Conservation (phyloP, 306 rosid genomes). For the Fagus sylvatica region DNA sequence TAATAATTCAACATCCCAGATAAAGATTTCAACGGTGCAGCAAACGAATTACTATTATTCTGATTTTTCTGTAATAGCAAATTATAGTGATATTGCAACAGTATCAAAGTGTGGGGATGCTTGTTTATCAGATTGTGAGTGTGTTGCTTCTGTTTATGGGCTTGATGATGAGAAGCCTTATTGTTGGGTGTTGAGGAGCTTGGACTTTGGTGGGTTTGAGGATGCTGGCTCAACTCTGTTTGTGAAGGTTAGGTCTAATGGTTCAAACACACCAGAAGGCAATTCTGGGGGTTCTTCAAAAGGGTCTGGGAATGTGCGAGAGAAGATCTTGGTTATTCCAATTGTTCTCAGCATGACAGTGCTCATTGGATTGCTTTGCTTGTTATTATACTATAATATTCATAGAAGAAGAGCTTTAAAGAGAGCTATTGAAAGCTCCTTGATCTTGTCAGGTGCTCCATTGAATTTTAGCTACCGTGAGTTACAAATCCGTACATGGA, state of each 20-base stretch:
- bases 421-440: constrained; percentile 71
- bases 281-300: constrained; percentile 44
- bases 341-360: constrained; percentile 64
- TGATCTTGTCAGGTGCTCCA: constrained; percentile 81
- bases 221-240: constrained; percentile 80
- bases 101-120: constrained; percentile 84
- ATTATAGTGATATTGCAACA: constrained; percentile 66
- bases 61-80: constrained; percentile 73
- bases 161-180: constrained; percentile 78
- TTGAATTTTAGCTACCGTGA: constrained; percentile 71
- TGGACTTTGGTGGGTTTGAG: constrained; percentile 90
- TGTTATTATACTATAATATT: constrained; percentile 69
- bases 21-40: constrained; percentile 56
- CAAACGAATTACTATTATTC: constrained; percentile 81
- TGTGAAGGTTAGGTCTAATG: constrained; percentile 69
- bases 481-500: constrained; percentile 69
- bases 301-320: constrained; percentile 43
- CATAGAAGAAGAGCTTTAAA: constrained; percentile 61
- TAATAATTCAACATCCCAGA: constrained; percentile 44
- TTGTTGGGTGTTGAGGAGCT: constrained; percentile 78
- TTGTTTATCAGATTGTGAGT: constrained; percentile 79
- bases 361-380: constrained; percentile 64
- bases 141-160: constrained; percentile 89
- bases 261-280: constrained; percentile 38
- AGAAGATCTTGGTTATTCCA: constrained; percentile 70